Evolutionary conservation across 2,329 filamentous ascomycete species (phyloP).

Genomic region (Alternaria rosae): DNA sequence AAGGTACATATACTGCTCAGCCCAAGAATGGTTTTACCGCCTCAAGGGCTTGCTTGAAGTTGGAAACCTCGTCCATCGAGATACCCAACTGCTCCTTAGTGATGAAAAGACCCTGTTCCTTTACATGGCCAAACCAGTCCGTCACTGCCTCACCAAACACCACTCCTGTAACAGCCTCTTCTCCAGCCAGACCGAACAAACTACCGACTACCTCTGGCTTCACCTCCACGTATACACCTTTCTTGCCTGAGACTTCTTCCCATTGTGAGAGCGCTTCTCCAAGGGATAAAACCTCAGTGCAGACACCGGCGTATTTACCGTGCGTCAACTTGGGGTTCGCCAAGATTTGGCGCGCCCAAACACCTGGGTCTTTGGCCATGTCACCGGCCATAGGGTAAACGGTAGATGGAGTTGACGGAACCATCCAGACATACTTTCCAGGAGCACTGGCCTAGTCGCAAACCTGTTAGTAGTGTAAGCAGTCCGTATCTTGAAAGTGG

Average conservation of each 20-base stretch:
- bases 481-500: not conserved
- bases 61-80: conserved; percentile 2
- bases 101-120: conserved; percentile 5
- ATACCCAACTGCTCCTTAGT: conserved; percentile 6
- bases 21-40: conserved; percentile 3
- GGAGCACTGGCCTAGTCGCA: not conserved
- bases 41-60: conserved; percentile 6
- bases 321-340: conserved; percentile 5
- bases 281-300: conserved; percentile 2
- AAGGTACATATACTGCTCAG: not conserved
- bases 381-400: conserved; percentile 6
- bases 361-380: conserved; percentile 10
- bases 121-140: conserved; percentile 3
- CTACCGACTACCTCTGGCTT: not conserved
- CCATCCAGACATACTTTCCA: conserved; percentile 5
- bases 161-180: conserved; percentile 9
- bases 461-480: not conserved
- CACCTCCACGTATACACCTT: conserved; percentile 6
- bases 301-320: conserved; percentile 5
- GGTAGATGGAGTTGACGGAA: not conserved
- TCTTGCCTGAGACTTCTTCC: conserved; percentile 1
- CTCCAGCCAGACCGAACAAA: not conserved
- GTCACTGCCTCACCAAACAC: conserved; percentile 2
- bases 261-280: conserved; percentile 1
- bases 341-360: conserved; percentile 9